Percentiles rank a stretch among this genome's conserved stretches.
phyloP scores from a whole-genome alignment of 2,329 filamentous ascomycete species.

The Venturia aucupariae region DNA sequence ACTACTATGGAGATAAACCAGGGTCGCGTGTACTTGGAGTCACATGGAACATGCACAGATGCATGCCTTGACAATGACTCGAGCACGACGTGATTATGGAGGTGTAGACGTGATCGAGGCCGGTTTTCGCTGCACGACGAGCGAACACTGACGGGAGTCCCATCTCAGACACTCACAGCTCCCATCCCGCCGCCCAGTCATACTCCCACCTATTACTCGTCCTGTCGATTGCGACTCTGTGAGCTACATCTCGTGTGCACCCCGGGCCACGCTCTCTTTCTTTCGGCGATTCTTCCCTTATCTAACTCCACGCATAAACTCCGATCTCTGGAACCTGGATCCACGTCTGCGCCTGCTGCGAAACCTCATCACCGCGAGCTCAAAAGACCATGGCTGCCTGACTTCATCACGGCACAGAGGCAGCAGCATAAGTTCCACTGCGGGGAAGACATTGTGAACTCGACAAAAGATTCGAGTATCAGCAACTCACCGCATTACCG shows the following conservation, averaged over 20 bases:
- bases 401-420: slow-evolving; percentile 7
- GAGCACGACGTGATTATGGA: not conserved
- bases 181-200: not conserved
- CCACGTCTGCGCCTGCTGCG: slow-evolving; percentile 2
- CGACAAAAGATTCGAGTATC: not conserved
- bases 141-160: not conserved
- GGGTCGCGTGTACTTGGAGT: not conserved
- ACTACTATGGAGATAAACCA: not conserved
- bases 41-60: not conserved
- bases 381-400: slow-evolving; percentile 2
- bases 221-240: not conserved
- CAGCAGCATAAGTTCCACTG: not conserved
- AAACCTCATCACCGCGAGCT: slow-evolving; percentile 1
- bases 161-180: not conserved
- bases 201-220: not conserved
- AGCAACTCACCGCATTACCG: not conserved
- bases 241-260: not conserved
- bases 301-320: slow-evolving; percentile 3
- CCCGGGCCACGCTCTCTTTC: not conserved
- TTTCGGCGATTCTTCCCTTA: not conserved
- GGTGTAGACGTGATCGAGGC: not conserved
- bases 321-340: not conserved
- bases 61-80: not conserved
- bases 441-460: not conserved
- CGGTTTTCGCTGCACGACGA: not conserved